Percentiles rank a stretch among this genome's conserved stretches.
Conservation (phyloP, 768 basidiomycete species). For the Serendipita sp. region DNA sequence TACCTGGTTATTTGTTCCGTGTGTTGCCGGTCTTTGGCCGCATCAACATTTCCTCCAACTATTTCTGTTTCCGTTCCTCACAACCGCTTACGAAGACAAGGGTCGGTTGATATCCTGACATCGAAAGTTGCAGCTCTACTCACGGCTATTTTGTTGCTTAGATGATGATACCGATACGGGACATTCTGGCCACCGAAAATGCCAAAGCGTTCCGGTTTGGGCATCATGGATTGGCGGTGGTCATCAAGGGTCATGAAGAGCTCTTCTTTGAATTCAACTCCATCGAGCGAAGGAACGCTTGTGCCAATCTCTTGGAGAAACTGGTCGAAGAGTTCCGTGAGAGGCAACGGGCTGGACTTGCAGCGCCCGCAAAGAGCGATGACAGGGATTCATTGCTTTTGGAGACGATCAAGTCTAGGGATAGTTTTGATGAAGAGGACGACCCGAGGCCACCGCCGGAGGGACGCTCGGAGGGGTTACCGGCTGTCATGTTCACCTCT, state of each 20-base stretch:
- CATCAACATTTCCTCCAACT: conserved; percentile 81
- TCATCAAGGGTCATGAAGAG: conserved; percentile 93
- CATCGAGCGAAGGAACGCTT: conserved; percentile 64
- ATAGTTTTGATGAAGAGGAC: conserved; percentile 19
- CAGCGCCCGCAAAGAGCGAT: conserved; percentile 30
- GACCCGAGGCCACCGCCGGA: conserved; percentile 33
- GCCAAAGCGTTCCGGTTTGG: conserved; percentile 81
- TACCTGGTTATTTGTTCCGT: conserved; percentile 79
- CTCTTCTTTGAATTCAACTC: conserved; percentile 89
- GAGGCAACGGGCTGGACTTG: conserved; percentile 32
- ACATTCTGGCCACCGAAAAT: conserved; percentile 71
- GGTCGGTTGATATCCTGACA: no score
- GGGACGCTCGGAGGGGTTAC: conserved; percentile 50
- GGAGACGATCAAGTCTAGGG: conserved; percentile 62
- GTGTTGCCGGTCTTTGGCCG: conserved; percentile 79
- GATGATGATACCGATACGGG: conserved; percentile 91
- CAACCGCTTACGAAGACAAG: conserved; percentile 69
- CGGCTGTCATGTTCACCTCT: conserved; percentile 93
- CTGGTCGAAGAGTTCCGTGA: conserved; percentile 62
- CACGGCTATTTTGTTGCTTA: conserved; percentile 21
- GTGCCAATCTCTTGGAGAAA: conserved; percentile 55
- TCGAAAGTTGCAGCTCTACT: not conserved
- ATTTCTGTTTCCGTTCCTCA: conserved; percentile 88
- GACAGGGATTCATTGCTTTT: conserved; percentile 62
- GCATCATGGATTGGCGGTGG: conserved; percentile 75